Base-by-base conservation (phyloP, 2,329 filamentous ascomycete species). In the Drechslerella coelobrocha region DNA sequence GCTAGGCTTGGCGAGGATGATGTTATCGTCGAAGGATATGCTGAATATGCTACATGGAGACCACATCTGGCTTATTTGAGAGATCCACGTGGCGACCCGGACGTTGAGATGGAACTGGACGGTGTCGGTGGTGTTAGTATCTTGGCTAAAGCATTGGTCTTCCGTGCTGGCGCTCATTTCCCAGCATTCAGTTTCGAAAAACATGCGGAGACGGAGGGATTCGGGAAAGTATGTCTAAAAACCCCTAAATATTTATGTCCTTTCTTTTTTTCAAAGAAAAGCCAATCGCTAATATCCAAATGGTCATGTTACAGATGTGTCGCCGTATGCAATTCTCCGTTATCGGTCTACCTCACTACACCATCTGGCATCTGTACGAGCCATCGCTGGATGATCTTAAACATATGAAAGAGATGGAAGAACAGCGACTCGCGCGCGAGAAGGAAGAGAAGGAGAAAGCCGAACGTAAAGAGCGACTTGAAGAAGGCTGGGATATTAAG, bases 61-160 rank as follows among this genome's bases (percentile, higher is more conserved):
- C 94, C 94, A 43, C 94, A 99, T 84, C 83, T 99, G 77, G 94
- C 94, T 43, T 99, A 99, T 78, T 85, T 99, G 6, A 89, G 94
- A 68, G 94, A 99, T 78, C 94, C 94, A 1, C 97, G 96, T 76
- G 94, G 94, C 39, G 94, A 99, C 77, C 93, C 93, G 19, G 94
- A 99, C 78, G 97, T 97, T 89, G 94, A 99, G 78, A 97, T 99
- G 94, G 94, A 99, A 77, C 93, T 99, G 75, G 94, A 99, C 76
- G 94, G 94, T 74, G 92, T 99, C 50, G 93, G 94, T 54, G 94
- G 94, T 80, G 94, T 99, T 75, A 97, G 92, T 81, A 99, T 99
- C 76, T 81, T 99, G 75, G 93, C 94, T 48, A 99, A 97, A 80
- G 94, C 94, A 1, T 89, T 89, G 76, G 94, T 99, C 0, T 99